Base-by-base conservation (phyloP, 2,329 filamentous ascomycete genomes). In the Curvularia spicifera region DNA sequence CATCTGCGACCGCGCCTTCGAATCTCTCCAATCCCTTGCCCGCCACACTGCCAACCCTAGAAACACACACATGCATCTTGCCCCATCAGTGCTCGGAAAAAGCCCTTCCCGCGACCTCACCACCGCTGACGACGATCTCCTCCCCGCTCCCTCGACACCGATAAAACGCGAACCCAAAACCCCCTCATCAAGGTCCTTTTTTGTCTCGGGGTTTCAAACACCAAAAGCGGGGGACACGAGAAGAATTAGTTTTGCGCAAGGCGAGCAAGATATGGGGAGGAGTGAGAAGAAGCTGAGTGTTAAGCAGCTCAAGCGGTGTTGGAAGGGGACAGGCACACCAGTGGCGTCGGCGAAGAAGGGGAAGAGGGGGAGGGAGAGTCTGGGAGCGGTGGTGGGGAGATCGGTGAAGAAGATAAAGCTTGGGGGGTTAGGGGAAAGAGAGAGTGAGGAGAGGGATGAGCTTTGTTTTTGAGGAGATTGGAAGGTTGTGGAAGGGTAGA, bases 91-190 rank as follows among this genome's bases (percentile, higher is more conserved):
- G n/a, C 1, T 15, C 2, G 43, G 24, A 26, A 57, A 13, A 35
- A 46, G 48, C 18, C 7, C 33, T 12, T 58, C 51, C 20, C 33
- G 59, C 5, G 56, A 60, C 40, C 56, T 62, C 8, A 47, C 49
- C 13, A 1, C 12, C 9, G 1, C 20, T 26, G 31, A 54, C 1
- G 45, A 54, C 20, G 51, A 63, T 3, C 48, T 53, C 37, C 55
- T 57, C 22, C 6, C 29, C 12, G 29, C 26, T 24, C 4, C 53
- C 6, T 35, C 49, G 15, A 43, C 63, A 1, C 46, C 43, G 42
- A 70, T 72, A 39, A 71, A 71, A 47, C 67, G 61, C 47, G 71
- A 76, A 50, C 26, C 26, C 26, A 51, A 48, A 24, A 66, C 64
- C 2, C 63, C 8, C 9, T 31, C 66, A 0, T 60, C 59, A 13